A percentile compares a stretch with the other conserved stretches of the same genome.
These are phyloP conservation scores for Capsicum baccatum DNA, from an alignment of 257 asterid species.

Conservation along the genomic window DNA sequence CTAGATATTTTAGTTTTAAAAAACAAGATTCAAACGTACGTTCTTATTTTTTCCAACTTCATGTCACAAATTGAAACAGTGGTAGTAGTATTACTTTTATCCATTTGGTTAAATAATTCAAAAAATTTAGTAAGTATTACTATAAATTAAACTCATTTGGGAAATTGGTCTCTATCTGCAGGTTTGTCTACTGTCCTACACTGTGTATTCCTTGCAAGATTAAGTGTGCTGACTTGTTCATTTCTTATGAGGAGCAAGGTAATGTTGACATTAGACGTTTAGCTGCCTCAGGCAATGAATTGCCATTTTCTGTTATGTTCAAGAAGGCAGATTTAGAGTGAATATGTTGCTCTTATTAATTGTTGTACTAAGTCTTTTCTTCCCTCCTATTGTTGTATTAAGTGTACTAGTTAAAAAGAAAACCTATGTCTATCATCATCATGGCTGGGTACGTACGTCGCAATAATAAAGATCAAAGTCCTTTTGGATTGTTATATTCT, in stretches of 20 bases:
- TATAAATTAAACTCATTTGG: no score
- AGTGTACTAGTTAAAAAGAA: neutral
- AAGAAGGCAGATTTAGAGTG: neutral
- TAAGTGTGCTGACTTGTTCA: neutral
- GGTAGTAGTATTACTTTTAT: no score
- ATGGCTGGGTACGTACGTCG: neutral
- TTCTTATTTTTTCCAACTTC: no score
- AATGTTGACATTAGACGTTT: neutral
- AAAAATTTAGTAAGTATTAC: no score
- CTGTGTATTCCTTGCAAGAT: slow-evolving; percentile 9
- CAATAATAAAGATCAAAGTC: neutral
- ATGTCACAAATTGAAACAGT: no score
- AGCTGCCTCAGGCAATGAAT: neutral
- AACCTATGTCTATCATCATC: neutral
- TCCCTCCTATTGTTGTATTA: no score
- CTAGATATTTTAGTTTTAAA: no score
- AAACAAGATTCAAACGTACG: no score
- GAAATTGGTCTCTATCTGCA: neutral
- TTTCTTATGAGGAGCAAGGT: neutral
- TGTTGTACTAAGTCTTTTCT: neutral
- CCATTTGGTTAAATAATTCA: no score
- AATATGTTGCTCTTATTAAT: neutral
- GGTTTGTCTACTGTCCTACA: neutral
- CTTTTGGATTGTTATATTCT: neutral
- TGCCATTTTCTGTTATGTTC: slow-evolving; percentile 2